Percentiles rank a stretch among this genome's conserved stretches.
phyloP scores from a whole-genome alignment of 2,329 filamentous ascomycete species.

The Canariomyces notabilis region DNA sequence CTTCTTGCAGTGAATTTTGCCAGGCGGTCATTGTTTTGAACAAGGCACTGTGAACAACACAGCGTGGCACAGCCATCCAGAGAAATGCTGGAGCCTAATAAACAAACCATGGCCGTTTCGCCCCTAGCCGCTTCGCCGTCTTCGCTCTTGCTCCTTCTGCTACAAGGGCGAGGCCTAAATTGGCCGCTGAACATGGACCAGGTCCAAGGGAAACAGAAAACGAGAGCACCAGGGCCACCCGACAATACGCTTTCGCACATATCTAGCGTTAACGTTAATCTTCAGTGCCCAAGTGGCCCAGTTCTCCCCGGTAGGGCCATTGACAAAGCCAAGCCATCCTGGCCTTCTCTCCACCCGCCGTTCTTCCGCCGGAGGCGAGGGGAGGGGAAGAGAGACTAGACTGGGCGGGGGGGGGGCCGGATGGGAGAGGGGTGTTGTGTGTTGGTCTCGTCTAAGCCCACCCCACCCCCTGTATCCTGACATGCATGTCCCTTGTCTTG shows the following conservation, averaged over 20 bases:
- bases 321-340: slow-evolving; percentile 14
- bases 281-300: too few relatives aligned
- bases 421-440: not conserved
- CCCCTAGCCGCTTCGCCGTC: slow-evolving; percentile 19
- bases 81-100: slow-evolving; percentile 26
- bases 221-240: not conserved
- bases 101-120: slow-evolving; percentile 19
- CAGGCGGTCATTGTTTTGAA: not conserved
- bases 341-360: not conserved
- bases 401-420: not conserved
- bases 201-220: not conserved
- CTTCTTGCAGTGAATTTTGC: slow-evolving; percentile 9
- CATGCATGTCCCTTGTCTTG: slow-evolving; percentile 22
- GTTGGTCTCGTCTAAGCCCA: too few relatives aligned
- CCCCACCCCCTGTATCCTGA: slow-evolving; percentile 19
- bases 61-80: slow-evolving; percentile 23
- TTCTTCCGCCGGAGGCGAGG: too few relatives aligned
- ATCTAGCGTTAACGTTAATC: not conserved
- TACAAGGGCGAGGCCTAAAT: slow-evolving; percentile 12
- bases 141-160: slow-evolving; percentile 12
- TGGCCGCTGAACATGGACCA: too few relatives aligned
- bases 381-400: too few relatives aligned
- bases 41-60: slow-evolving; percentile 16
- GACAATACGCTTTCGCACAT: too few relatives aligned
- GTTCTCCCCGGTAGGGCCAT: slow-evolving; percentile 23